Percentiles rank a stretch among this genome's conserved stretches.
Conservation (phyloP, 1,284 basidiomycete genomes). For the Inonotus hispidus region DNA sequence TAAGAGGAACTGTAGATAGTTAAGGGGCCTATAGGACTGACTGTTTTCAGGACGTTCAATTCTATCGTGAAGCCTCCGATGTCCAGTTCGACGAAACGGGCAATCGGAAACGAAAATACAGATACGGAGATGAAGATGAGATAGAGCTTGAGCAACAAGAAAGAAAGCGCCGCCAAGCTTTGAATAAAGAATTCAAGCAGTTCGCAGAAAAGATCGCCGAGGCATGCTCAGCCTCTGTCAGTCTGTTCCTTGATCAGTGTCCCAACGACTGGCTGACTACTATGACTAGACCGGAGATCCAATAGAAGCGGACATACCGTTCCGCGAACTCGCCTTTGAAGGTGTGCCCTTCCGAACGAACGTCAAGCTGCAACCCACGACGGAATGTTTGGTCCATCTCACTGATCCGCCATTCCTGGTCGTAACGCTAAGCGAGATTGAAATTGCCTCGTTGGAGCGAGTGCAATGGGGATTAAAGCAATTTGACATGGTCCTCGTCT, state of each 20-base stretch:
- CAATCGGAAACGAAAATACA: constrained; percentile 95
- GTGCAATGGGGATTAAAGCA: constrained; percentile 96
- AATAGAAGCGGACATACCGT: constrained; percentile 93
- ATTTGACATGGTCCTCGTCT: constrained; percentile 95
- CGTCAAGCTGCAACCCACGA: constrained; percentile 92
- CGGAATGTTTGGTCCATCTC: constrained; percentile 94
- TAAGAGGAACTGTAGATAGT: constrained; percentile 30
- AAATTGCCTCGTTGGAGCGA: constrained; percentile 95
- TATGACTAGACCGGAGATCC: constrained; percentile 65
- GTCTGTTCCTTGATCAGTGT: constrained; percentile 22
- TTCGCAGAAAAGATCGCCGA: constrained; percentile 94
- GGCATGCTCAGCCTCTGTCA: constrained; percentile 68
- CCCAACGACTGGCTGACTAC: constrained; percentile 1
- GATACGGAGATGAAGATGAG: constrained; percentile 98
- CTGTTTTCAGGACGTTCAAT: constrained; percentile 81
- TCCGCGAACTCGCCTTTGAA: constrained; percentile 95
- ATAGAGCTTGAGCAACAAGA: constrained; percentile 99
- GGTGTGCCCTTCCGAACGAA: constrained; percentile 97
- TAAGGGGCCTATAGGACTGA: constrained; percentile 9
- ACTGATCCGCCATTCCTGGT: constrained; percentile 96
- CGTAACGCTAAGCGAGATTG: constrained; percentile 91
- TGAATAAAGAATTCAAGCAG: constrained; percentile 94
- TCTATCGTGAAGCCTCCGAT: constrained; percentile 97
- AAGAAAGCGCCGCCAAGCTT: constrained; percentile 77
- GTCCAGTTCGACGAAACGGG: constrained; percentile 99